Conservation (phyloP, 805 yeast genomes). For the Pichia ethanolica region DNA sequence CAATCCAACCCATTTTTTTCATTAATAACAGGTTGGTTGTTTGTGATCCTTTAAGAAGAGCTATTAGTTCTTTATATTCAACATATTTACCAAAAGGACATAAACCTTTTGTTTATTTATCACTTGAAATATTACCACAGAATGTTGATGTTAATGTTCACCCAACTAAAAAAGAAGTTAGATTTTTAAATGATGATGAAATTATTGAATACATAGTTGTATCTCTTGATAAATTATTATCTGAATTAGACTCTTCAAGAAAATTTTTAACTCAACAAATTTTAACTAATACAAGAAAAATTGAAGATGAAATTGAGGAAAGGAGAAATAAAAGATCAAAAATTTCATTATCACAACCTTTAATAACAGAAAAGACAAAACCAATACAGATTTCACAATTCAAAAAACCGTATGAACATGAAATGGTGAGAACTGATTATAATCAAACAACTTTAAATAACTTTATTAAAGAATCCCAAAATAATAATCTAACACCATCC, state of each 20-base stretch:
- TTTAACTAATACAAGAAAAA: constrained; percentile 27
- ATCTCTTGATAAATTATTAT: constrained; percentile 42
- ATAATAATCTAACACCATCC: not conserved
- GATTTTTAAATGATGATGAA: constrained; percentile 81
- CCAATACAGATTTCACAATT: constrained; percentile 10
- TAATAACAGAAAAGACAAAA: not conserved
- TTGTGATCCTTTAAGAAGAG: constrained; percentile 72
- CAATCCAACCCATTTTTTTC: constrained; percentile 65
- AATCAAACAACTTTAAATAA: constrained; percentile 49
- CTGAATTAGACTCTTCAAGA: constrained; percentile 58
- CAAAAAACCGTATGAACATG: constrained; percentile 48
- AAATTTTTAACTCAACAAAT: constrained; percentile 60
- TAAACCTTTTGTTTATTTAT: constrained; percentile 69
- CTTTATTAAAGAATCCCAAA: constrained; percentile 17
- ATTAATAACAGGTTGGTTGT: constrained; percentile 78
- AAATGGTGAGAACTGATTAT: constrained; percentile 65
- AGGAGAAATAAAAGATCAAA: constrained; percentile 5
- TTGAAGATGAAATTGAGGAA: constrained; percentile 7
- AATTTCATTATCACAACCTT: not conserved
- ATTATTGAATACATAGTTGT: constrained; percentile 56
- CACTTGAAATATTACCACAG: constrained; percentile 56
- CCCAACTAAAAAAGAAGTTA: constrained; percentile 90
- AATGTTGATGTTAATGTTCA: constrained; percentile 90
- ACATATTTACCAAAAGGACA: constrained; percentile 70
- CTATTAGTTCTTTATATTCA: constrained; percentile 54